Evolutionary conservation across 768 basidiomycete species (phyloP).

Genomic region (Auriscalpium orientale): DNA sequence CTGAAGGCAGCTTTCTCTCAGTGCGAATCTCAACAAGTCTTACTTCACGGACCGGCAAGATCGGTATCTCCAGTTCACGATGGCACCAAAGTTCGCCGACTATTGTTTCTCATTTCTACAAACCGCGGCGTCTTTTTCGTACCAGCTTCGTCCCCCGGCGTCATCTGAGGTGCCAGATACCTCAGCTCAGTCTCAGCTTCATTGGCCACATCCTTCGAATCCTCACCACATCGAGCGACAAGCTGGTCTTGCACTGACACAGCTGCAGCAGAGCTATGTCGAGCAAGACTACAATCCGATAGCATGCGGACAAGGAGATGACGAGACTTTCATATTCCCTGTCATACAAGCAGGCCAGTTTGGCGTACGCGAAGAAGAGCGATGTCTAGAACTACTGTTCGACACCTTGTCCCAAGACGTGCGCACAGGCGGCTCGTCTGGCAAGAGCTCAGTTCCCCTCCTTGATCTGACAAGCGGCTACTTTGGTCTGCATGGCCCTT

Average conservation of each 20-base stretch:
- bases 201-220: constrained; percentile 63
- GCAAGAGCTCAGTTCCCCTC: constrained; percentile 25
- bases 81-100: constrained; percentile 56
- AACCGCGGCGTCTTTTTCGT: constrained; percentile 67
- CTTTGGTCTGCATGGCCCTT: constrained; percentile 78
- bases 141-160: constrained; percentile 34
- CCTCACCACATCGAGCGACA: constrained; percentile 63
- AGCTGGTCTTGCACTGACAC: constrained; percentile 45
- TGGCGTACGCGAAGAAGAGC: constrained; percentile 80
- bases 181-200: constrained; percentile 23
- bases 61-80: constrained; percentile 74
- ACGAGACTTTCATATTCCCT: constrained; percentile 59
- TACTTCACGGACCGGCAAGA: constrained; percentile 97
- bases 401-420: constrained; percentile 17
- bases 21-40: constrained; percentile 87
- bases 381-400: constrained; percentile 50
- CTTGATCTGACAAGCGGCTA: constrained; percentile 92
- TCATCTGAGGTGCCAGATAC: constrained; percentile 32
- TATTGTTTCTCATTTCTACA: constrained; percentile 81
- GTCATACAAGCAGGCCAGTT: constrained; percentile 89
- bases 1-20: constrained; percentile 22
- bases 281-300: constrained; percentile 3
- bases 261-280: constrained; percentile 45
- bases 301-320: constrained; percentile 8
- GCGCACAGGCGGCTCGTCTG: not conserved